Base-by-base conservation (phyloP, 2,329 filamentous ascomycete species). In the Trichoderma sp. region DNA sequence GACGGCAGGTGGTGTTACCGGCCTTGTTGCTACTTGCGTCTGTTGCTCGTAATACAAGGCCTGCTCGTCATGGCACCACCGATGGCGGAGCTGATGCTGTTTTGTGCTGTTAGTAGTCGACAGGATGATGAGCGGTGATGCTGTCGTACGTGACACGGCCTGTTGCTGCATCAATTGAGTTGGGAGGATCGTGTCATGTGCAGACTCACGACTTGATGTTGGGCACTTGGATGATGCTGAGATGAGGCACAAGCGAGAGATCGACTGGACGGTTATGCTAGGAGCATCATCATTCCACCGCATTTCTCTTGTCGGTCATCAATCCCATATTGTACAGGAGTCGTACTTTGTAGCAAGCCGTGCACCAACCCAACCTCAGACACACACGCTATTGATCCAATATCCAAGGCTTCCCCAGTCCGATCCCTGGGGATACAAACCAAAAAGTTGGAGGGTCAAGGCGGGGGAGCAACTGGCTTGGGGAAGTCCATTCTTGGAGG, bases 1-100 rank as follows among this genome's bases (percentile, higher is more conserved):
- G 50, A 63, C 39, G 19, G 48, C 48, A 41, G 59, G 59, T 63
- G 59, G 59, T 63, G 59, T 34, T 63, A 63, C 59, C 59, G 26
- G 43, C 17, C 17, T 15, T 52, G 26, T n/a, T 17, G 26, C 28
- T 4, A 1, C n/a, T 21, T 47, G 45, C 14, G 51, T 14, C 15
- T 5, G 28, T 9, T 9, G 28, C 50, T 14, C 28, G 28, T 19
- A n/a, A n/a, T n/a, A 51, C 26, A 17, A 30, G 48, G 28, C 34
- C 26, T 28, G 30, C 48, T 19, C 30, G 26, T 34, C 12, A 52
- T 58, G 19, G 26, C 56, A 58, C 44, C 43, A 47, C 15, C 39
- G 19, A 47, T 39, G 24, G 44, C 30, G 45, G 45, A 60, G 45
- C 57, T 51, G 30, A 30, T 30, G 54, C n/a, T 24, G 21, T 45